Percentiles rank a stretch among this genome's conserved stretches.
Conservation (phyloP, 768 basidiomycete species). For the Collybia sordida region DNA sequence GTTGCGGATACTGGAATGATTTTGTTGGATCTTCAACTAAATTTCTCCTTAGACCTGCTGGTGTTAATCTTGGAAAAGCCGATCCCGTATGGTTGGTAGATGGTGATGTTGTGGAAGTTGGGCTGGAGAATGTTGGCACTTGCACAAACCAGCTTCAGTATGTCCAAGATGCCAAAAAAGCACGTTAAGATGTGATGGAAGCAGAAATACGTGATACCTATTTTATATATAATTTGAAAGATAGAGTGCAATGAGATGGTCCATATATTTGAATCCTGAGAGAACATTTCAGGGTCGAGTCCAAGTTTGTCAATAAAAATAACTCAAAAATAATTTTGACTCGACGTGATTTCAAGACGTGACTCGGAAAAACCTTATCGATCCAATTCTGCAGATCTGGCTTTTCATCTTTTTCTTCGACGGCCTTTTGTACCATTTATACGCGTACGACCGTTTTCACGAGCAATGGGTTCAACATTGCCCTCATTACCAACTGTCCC, state of each 20-base stretch:
- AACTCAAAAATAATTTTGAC: not conserved
- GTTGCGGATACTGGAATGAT: conserved; percentile 6
- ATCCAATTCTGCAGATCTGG: conserved; percentile 18
- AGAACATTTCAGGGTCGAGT: too few species aligned
- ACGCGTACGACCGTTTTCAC: conserved; percentile 6
- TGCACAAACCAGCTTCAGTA: conserved; percentile 17
- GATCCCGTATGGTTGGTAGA: conserved; percentile 22
- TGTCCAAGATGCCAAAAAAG: not conserved
- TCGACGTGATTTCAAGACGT: conserved; percentile 5
- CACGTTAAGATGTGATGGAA: too few species aligned
- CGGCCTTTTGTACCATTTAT: conserved; percentile 10
- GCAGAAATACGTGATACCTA: too few species aligned
- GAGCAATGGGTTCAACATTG: conserved; percentile 26
- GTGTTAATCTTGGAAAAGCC: conserved; percentile 19
- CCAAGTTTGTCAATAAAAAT: not conserved
- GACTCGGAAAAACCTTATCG: conserved; percentile 21
- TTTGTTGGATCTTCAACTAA: not conserved
- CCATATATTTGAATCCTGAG: too few species aligned
- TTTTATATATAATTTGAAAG: too few species aligned
- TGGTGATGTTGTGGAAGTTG: conserved; percentile 25
- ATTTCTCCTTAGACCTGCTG: conserved; percentile 10
- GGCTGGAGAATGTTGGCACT: conserved; percentile 23
- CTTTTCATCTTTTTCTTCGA: conserved; percentile 17
- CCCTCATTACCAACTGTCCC: conserved; percentile 30
- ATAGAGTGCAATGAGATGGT: too few species aligned